A percentile compares a stretch with the other conserved stretches of the same genome.
These are phyloP conservation scores for Boletellus emodensis DNA, from an alignment of 768 basidiomycete species.

Conservation along the genomic window DNA sequence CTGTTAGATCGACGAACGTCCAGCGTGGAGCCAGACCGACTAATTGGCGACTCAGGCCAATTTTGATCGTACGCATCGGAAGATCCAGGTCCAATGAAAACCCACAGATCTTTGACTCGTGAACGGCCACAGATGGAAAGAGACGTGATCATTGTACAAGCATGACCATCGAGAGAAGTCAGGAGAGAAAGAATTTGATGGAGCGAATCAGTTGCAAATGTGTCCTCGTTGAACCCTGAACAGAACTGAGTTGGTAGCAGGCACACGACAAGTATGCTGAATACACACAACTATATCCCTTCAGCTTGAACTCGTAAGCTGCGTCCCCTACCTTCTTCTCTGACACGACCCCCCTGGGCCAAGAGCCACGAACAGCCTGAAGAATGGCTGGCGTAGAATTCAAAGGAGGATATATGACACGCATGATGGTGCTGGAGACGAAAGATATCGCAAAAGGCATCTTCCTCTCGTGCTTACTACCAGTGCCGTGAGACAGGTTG, in stretches of 20 bases:
- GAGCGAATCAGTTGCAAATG: slow-evolving; percentile 70
- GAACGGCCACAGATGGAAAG: slow-evolving; percentile 70
- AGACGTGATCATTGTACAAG: slow-evolving; percentile 65
- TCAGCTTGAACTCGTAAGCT: slow-evolving; percentile 76
- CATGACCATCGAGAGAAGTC: slow-evolving; percentile 60
- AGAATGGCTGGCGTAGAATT: slow-evolving; percentile 75
- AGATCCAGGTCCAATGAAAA: slow-evolving; percentile 59
- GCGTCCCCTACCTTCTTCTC: slow-evolving; percentile 73
- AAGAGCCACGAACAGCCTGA: slow-evolving; percentile 71
- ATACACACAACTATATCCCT: slow-evolving; percentile 71
- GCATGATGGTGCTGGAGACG: slow-evolving; percentile 59
- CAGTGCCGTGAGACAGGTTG: slow-evolving; percentile 35
- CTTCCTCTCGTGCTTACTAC: slow-evolving; percentile 32
- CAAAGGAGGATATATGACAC: slow-evolving; percentile 74
- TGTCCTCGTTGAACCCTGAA: slow-evolving; percentile 75
- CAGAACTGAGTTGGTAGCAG: slow-evolving; percentile 17
- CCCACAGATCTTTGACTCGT: slow-evolving; percentile 72
- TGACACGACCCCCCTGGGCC: slow-evolving; percentile 75
- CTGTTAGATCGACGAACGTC: slow-evolving; percentile 36
- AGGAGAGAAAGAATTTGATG: slow-evolving; percentile 66
- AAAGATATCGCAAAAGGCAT: slow-evolving; percentile 73
- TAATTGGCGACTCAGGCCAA: slow-evolving; percentile 34
- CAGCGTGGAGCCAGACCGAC: slow-evolving; percentile 32
- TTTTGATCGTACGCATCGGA: slow-evolving; percentile 26
- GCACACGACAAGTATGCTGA: slow-evolving; percentile 9